Evolutionary conservation across 768 basidiomycete genomes (phyloP), one percentile per base, ranked within the genome.

Genomic region (Phallus indusiatus): DNA sequence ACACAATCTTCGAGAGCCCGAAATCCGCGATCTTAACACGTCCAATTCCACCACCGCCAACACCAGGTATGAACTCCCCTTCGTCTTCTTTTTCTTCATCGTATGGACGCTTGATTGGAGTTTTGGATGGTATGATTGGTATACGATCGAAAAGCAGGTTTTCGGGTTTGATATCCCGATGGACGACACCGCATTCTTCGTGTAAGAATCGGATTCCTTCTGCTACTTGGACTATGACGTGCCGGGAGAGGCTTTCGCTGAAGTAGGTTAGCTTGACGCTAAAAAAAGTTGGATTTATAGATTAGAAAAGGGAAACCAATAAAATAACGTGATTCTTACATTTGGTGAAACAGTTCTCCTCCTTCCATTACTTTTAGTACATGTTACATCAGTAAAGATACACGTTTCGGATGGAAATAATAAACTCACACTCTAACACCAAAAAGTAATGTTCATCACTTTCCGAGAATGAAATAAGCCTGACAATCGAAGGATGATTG

Each of bases 71-170:
- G 68, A 94, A 99, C 70, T 96, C 92, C 56, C 96, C 96, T 71
- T 99, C 96, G 64, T 99, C 96, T 70, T 94, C 93, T 71, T 98
- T 99, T 57, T 95, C 94, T 70, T 98, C 96, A 62, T 98, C 96
- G 67, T 96, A 97, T 22, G 90, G 94, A 24, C 94, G 86, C 2
- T 79, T 79, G 46, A 82, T 71, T 4, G 86, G 81, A 47, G 79
- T 75, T 66, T 85, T 86, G 6, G 94, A 94, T 1, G 95, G 94
- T 17, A 90, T 76, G 67, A 95, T 88, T 34, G 93, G 90, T 71
- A 97, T 95, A 18, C 85, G 81, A 53, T 94, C 88, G 69, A 98
- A 99, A 1, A 99, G 77, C 16, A 99, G 76, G 69, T 98, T 99
- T 68, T 98, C 96, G 1, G 96, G 96, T 69, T 99, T 99, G 77